phyloP scores from a whole-genome alignment of 495 filamentous ascomycete genomes.

The Cercophora samala region DNA sequence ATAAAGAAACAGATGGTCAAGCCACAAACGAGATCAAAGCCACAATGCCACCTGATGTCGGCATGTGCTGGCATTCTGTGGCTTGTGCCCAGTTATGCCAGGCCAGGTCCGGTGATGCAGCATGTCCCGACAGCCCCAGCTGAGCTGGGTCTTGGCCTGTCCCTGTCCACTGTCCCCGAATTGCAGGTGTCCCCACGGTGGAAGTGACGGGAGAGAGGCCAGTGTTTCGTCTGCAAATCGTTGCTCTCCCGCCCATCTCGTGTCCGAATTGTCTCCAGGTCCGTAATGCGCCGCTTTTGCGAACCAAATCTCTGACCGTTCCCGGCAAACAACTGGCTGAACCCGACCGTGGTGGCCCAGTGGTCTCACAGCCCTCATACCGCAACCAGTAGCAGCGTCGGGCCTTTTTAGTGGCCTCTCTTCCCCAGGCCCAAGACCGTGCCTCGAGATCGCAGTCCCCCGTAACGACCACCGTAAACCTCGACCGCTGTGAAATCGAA shows the following conservation, averaged over 20 bases:
- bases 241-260: constrained; percentile 4
- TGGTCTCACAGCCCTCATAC: constrained; percentile 17
- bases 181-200: not conserved
- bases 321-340: constrained; percentile 3
- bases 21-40: not conserved
- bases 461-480: not conserved
- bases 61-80: not conserved
- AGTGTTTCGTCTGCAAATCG: constrained; percentile 10
- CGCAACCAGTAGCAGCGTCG: constrained; percentile 9
- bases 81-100: not conserved
- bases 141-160: not conserved
- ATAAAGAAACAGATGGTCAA: not conserved
- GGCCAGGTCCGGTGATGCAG: not conserved
- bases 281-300: constrained; percentile 12
- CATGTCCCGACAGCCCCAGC: not conserved
- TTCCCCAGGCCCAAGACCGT: constrained; percentile 11
- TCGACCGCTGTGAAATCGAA: not conserved
- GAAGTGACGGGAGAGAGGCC: not conserved
- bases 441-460: constrained; percentile 19
- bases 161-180: not conserved
- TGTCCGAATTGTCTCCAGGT: not conserved
- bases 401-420: constrained; percentile 17
- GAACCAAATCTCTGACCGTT: constrained; percentile 13
- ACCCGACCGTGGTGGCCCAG: constrained; percentile 5
- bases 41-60: not conserved